Evolutionary conservation across 805 yeast genomes (phyloP).

Genomic region (Yueomyces sinensis): DNA sequence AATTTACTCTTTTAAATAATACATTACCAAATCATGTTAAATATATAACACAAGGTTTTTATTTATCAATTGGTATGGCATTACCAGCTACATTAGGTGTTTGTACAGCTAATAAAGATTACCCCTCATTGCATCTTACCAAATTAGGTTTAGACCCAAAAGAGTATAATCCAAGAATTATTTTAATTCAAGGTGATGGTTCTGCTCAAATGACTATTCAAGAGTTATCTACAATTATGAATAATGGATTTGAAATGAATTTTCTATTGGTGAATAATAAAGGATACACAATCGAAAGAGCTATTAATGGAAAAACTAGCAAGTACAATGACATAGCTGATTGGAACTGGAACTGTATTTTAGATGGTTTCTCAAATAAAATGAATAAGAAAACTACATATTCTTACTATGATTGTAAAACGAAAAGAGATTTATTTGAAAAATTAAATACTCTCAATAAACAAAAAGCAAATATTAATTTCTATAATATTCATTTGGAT

Average conservation of each 20-base stretch:
- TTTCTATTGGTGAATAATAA: constrained; percentile 68
- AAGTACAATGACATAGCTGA: constrained; percentile 68
- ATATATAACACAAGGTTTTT: constrained; percentile 56
- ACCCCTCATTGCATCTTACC: constrained; percentile 19
- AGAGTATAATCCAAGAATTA: constrained; percentile 36
- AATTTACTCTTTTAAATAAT: constrained; percentile 63
- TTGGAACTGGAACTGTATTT: constrained; percentile 59
- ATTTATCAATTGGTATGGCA: constrained; percentile 80
- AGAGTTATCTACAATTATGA: constrained; percentile 56
- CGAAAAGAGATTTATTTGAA: no score
- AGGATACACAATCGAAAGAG: constrained; percentile 86
- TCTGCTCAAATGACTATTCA: constrained; percentile 91
- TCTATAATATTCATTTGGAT: no score
- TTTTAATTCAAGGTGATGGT: constrained; percentile 83
- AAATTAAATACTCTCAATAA: no score
- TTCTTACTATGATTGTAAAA: no score
- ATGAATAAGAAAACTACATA: no score
- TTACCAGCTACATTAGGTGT: constrained; percentile 80
- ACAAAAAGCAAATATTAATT: no score
- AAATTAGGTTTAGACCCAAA: constrained; percentile 14
- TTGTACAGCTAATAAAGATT: constrained; percentile 56
- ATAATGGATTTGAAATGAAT: constrained; percentile 49
- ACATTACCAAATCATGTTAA: constrained; percentile 41
- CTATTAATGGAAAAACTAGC: constrained; percentile 65
- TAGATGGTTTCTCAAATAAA: no score